Evolutionary conservation across 306 rosid genomes (phyloP).

Genomic region (Vicia faba): DNA sequence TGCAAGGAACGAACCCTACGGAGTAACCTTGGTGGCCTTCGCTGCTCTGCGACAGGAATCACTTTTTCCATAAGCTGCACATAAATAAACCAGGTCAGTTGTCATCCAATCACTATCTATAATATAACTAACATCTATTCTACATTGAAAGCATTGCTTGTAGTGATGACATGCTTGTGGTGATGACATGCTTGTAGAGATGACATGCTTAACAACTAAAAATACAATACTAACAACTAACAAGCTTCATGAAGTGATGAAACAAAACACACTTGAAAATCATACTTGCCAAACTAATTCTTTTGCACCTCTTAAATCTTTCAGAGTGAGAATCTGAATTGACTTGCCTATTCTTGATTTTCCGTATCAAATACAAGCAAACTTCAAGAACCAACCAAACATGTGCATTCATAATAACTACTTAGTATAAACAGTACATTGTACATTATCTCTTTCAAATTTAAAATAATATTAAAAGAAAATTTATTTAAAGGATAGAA

Average conservation of each 20-base stretch:
- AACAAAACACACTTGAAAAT: slow-evolving; percentile 31
- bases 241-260: slow-evolving; percentile 11
- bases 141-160: slow-evolving; percentile 1
- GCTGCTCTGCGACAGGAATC: slow-evolving; percentile 76
- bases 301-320: slow-evolving; percentile 30
- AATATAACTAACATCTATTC: slow-evolving; percentile 10
- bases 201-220: slow-evolving; percentile 12
- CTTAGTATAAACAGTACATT: background rate
- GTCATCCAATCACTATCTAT: slow-evolving; percentile 3
- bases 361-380: slow-evolving; percentile 28
- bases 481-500: background rate
- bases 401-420: slow-evolving; percentile 12
- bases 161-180: background rate
- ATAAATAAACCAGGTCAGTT: slow-evolving; percentile 31
- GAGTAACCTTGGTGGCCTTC: slow-evolving; percentile 59
- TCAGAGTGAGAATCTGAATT: slow-evolving; percentile 2
- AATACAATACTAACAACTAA: slow-evolving; percentile 24
- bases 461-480: background rate
- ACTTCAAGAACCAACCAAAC: slow-evolving; percentile 23
- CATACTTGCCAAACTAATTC: slow-evolving; percentile 20
- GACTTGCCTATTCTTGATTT: slow-evolving; percentile 20
- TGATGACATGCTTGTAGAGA: background rate
- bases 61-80: slow-evolving; percentile 85
- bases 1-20: slow-evolving; percentile 64
- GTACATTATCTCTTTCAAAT: background rate